Evolutionary conservation across 2,329 filamentous ascomycete species (phyloP).

Genomic region (Penicillium sp.): DNA sequence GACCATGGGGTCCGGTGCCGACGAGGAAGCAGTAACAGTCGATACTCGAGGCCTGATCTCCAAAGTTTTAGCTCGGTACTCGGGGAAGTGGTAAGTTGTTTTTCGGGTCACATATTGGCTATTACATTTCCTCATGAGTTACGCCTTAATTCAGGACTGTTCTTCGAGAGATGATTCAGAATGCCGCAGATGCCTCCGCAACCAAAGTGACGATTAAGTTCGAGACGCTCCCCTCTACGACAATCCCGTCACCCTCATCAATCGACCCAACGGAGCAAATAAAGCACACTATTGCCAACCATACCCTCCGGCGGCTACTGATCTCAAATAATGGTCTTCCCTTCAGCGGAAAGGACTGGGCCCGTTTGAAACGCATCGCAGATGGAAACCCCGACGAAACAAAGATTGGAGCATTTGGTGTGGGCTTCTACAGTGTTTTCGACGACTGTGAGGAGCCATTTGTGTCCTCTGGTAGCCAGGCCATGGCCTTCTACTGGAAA

Average conservation of each 20-base stretch:
- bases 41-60: conserved; percentile 96
- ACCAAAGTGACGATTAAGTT: conserved; percentile 86
- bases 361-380: conserved; percentile 90
- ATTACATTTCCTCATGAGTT: background rate
- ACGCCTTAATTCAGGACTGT: conserved; percentile 48
- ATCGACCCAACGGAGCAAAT: conserved; percentile 69
- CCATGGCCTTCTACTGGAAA: conserved; percentile 99
- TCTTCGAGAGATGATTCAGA: conserved; percentile 91
- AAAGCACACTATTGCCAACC: conserved; percentile 79
- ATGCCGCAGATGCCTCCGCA: conserved; percentile 95
- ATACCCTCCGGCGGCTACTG: conserved; percentile 82
- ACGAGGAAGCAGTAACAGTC: conserved; percentile 96
- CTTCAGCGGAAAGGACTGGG: conserved; percentile 90
- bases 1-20: conserved; percentile 79
- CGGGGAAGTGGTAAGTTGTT: conserved; percentile 76
- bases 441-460: conserved; percentile 98
- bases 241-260: conserved; percentile 66
- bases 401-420: conserved; percentile 97
- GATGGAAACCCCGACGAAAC: conserved; percentile 98
- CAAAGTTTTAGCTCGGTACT: conserved; percentile 94
- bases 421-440: conserved; percentile 98
- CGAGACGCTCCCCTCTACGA: conserved; percentile 82
- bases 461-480: conserved; percentile 85
- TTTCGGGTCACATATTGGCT: background rate
- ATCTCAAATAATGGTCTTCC: conserved; percentile 89